A percentile compares a stretch with the other conserved stretches of the same genome.
phyloP scores from a whole-genome alignment of 148 eudicot species.

The Vaccinium myrtillus region DNA sequence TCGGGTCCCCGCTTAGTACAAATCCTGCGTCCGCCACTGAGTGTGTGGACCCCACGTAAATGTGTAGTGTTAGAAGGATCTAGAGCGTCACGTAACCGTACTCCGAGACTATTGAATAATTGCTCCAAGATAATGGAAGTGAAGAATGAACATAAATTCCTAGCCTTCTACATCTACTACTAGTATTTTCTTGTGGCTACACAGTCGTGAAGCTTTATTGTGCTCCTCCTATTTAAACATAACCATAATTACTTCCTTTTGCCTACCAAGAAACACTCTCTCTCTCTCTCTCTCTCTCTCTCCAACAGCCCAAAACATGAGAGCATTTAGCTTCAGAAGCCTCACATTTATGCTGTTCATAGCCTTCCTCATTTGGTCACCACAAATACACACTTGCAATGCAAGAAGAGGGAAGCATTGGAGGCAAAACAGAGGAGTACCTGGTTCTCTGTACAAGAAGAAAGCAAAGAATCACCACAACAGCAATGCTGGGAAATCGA shows the following conservation, averaged over 20 bases:
- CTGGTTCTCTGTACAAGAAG: slow-evolving; percentile 38
- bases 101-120: no score
- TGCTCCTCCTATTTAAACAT: slow-evolving; percentile 34
- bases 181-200: slow-evolving; percentile 7
- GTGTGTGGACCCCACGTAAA: no score
- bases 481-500: slow-evolving; percentile 32
- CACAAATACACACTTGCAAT: slow-evolving; percentile 31
- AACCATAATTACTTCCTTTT: slow-evolving; percentile 12
- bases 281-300: slow-evolving; percentile 15
- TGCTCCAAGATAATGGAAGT: not conserved
- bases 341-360: slow-evolving; percentile 37
- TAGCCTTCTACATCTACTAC: not conserved
- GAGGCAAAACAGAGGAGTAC: slow-evolving; percentile 31
- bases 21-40: no score
- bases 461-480: slow-evolving; percentile 36
- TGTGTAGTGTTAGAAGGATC: no score
- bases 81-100: no score
- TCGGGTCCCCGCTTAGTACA: no score
- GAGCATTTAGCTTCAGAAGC: slow-evolving; percentile 28
- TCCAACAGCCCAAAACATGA: slow-evolving; percentile 24
- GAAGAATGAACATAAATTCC: slow-evolving; percentile 17
- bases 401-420: slow-evolving; percentile 57
- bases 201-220: not conserved
- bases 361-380: slow-evolving; percentile 40
- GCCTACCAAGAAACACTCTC: slow-evolving; percentile 20